phyloP scores from a whole-genome alignment of 495 filamentous ascomycete genomes.

The Neurospora intermedia region DNA sequence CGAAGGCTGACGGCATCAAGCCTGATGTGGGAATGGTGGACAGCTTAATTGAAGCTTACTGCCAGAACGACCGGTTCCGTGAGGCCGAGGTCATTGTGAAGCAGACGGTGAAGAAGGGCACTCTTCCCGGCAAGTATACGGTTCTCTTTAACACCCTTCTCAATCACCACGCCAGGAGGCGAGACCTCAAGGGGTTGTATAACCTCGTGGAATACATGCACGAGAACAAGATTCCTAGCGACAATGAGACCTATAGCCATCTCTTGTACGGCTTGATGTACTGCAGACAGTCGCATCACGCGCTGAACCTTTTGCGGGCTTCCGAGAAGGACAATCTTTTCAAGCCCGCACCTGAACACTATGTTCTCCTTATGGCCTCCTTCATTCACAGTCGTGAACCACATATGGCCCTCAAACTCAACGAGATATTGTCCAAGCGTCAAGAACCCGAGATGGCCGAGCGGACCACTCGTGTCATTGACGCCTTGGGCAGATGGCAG shows the following conservation, averaged over 20 bases:
- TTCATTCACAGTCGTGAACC: conserved; percentile 29
- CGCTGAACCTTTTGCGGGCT: conserved; percentile 50
- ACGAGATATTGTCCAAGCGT: conserved; percentile 23
- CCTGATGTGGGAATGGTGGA: conserved; percentile 44
- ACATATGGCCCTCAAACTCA: conserved; percentile 18
- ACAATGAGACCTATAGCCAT: conserved; percentile 62
- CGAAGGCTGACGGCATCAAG: conserved; percentile 32
- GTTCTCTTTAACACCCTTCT: conserved; percentile 74
- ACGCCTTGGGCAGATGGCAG: conserved; percentile 24
- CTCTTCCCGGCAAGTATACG: conserved; percentile 33
- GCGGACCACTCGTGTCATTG: conserved; percentile 23
- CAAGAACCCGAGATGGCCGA: conserved; percentile 20
- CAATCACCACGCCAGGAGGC: conserved; percentile 50
- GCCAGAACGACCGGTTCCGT: conserved; percentile 46
- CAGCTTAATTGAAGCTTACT: conserved; percentile 56
- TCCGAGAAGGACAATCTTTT: conserved; percentile 49
- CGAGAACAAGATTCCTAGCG: conserved; percentile 41
- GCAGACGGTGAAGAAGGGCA: conserved; percentile 26
- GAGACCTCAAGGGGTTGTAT: conserved; percentile 51
- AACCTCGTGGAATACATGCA: conserved; percentile 55
- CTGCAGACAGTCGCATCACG: conserved; percentile 50
- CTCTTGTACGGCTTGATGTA: conserved; percentile 60
- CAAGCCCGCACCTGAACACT: conserved; percentile 51
- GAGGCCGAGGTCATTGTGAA: conserved; percentile 51
- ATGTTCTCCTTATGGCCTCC: conserved; percentile 20